Evolutionary conservation across 2,329 filamentous ascomycete genomes (phyloP).

Genomic region (Aspergillus sp.): DNA sequence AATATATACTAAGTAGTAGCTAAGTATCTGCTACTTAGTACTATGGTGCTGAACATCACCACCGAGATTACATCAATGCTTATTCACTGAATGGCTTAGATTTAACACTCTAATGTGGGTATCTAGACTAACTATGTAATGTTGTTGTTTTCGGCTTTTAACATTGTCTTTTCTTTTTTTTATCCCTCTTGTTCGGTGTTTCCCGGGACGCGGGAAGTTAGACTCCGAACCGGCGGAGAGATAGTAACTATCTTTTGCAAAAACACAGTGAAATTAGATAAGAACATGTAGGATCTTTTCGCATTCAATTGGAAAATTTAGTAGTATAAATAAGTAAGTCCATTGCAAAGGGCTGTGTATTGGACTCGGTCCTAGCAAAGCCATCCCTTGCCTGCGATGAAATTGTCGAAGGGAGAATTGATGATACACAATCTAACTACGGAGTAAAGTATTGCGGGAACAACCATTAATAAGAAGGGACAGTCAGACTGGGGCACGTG

Average conservation of each 20-base stretch:
- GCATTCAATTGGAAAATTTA: too few species aligned
- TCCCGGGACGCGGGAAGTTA: not conserved
- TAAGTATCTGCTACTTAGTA: too few species aligned
- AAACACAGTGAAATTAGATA: not conserved
- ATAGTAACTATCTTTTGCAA: not conserved
- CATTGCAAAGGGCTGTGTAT: not conserved
- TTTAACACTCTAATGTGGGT: too few species aligned
- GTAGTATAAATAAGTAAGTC: too few species aligned
- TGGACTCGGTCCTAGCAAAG: not conserved
- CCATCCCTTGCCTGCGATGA: not conserved
- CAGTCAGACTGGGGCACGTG: conserved; percentile 4
- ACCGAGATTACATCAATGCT: too few species aligned
- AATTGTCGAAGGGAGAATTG: not conserved
- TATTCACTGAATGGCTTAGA: too few species aligned
- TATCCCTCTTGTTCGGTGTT: not conserved
- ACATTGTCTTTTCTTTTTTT: not conserved
- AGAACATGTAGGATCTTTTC: not conserved
- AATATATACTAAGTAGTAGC: too few species aligned
- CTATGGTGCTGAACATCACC: too few species aligned
- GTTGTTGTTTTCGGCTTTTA: not conserved
- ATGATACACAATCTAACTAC: not conserved
- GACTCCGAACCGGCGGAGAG: conserved; percentile 6
- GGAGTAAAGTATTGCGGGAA: not conserved
- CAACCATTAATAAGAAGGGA: not conserved
- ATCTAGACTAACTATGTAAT: too few species aligned